Evolutionary conservation across 345 rosid species (phyloP).

Genomic region (Alliaria petiolata): DNA sequence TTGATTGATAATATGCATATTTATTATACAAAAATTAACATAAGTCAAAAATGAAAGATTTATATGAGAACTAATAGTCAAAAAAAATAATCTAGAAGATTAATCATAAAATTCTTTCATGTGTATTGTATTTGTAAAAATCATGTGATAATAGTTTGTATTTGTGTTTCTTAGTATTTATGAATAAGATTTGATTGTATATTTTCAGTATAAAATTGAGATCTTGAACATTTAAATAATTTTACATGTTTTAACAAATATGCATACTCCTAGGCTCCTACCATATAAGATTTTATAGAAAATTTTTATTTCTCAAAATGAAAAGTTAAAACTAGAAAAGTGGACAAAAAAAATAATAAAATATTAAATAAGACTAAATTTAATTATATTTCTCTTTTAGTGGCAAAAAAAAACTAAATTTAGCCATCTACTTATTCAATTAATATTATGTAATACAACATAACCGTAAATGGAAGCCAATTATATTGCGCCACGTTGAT

Average conservation of each 20-base stretch:
- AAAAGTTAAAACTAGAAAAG: neutral
- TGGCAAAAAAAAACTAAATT: neutral
- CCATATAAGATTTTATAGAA: neutral
- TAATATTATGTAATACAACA: neutral
- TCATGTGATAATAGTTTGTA: neutral
- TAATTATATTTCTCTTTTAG: neutral
- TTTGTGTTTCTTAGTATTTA: neutral
- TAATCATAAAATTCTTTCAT: neutral
- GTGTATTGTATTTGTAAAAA: neutral
- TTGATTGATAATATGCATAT: neutral
- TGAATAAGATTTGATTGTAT: neutral
- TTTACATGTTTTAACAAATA: neutral
- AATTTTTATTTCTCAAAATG: neutral
- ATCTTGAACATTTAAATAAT: neutral
- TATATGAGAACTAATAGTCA: neutral
- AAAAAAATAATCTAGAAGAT: neutral
- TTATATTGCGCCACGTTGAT: neutral
- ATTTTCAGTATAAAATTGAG: neutral
- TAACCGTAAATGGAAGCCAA: neutral
- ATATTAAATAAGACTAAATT: neutral
- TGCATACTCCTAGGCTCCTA: neutral
- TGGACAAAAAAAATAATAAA: neutral
- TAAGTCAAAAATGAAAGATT: neutral
- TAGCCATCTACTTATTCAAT: neutral
- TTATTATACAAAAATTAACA: neutral